Conservation (phyloP, 768 basidiomycete genomes). For the Hypholoma fasciculare region DNA sequence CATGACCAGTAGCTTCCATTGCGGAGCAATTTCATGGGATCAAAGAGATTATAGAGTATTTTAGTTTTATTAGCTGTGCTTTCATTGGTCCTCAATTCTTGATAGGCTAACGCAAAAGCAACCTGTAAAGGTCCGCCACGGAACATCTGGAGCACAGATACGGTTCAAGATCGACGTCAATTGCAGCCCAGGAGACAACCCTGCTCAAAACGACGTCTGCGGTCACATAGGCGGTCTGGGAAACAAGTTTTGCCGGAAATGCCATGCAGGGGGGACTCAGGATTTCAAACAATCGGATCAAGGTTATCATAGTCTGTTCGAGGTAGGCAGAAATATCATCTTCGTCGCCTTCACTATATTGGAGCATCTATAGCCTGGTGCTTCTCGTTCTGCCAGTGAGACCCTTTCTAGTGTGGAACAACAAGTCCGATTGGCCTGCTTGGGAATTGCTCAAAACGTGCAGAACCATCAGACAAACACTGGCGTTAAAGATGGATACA, state of each 20-base stretch:
- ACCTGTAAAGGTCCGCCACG: constrained; percentile 32
- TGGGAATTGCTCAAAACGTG: constrained; percentile 29
- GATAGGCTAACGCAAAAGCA: constrained; percentile 29
- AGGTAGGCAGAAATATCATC: constrained; percentile 13
- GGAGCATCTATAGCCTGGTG: constrained; percentile 19
- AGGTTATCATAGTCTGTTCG: constrained; percentile 35
- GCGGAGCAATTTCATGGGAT: constrained; percentile 38
- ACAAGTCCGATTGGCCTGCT: constrained; percentile 31
- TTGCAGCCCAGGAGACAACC: constrained; percentile 38
- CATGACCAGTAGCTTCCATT: constrained; percentile 34
- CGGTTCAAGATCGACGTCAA: constrained; percentile 25
- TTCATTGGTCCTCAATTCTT: not conserved
- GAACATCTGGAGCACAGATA: constrained; percentile 18
- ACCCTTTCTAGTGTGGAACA: constrained; percentile 22
- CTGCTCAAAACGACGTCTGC: constrained; percentile 34
- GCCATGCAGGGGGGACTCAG: constrained; percentile 33
- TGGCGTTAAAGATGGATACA: constrained; percentile 39
- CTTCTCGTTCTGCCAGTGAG: constrained; percentile 17
- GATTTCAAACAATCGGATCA: constrained; percentile 29
- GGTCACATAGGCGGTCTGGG: constrained; percentile 40
- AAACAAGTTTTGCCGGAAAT: constrained; percentile 41
- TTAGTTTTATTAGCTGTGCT: not conserved
- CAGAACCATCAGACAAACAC: constrained; percentile 26
- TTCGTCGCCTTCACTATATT: not conserved
- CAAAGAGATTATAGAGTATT: constrained; percentile 28